Conservation (phyloP, 2,329 filamentous ascomycete species). For the Chrysosporium keratinophilum region DNA sequence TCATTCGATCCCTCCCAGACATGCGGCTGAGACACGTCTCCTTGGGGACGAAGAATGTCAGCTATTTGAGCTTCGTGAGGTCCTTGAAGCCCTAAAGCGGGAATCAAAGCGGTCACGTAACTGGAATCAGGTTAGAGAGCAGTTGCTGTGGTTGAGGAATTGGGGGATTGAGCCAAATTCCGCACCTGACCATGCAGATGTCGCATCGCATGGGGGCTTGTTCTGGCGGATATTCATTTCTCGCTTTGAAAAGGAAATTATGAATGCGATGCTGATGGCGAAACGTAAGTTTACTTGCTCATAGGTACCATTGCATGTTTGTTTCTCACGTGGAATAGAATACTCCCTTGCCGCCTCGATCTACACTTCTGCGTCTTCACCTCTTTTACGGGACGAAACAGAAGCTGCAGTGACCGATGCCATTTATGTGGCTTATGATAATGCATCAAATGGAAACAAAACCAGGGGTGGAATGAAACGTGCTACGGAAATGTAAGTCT, state of each 20-base stretch:
- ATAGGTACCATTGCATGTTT: conserved; percentile 14
- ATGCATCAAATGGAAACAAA: conserved; percentile 55
- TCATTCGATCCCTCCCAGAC: conserved; percentile 28
- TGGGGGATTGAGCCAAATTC: conserved; percentile 40
- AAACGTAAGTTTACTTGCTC: conserved; percentile 27
- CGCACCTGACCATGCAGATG: conserved; percentile 19
- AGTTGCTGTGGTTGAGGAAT: conserved; percentile 51
- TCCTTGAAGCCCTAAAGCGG: conserved; percentile 41
- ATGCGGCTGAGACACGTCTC: conserved; percentile 42
- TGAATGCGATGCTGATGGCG: conserved; percentile 45
- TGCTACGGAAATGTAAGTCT: conserved; percentile 46
- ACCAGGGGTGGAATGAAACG: conserved; percentile 53
- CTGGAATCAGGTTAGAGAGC: conserved; percentile 41
- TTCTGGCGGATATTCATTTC: conserved; percentile 42
- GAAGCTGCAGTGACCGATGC: conserved; percentile 44
- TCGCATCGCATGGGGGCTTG: conserved; percentile 32
- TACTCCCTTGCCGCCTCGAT: conserved; percentile 34
- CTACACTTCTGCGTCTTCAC: conserved; percentile 25
- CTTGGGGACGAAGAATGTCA: conserved; percentile 45
- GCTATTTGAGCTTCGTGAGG: conserved; percentile 41
- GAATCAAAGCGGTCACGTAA: conserved; percentile 38
- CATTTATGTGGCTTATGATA: conserved; percentile 51
- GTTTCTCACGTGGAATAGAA: conserved; percentile 22
- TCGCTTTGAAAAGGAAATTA: conserved; percentile 47
- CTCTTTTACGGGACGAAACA: conserved; percentile 37